phyloP scores from a whole-genome alignment of 208 protist species.

The Leishmania mexicana region DNA sequence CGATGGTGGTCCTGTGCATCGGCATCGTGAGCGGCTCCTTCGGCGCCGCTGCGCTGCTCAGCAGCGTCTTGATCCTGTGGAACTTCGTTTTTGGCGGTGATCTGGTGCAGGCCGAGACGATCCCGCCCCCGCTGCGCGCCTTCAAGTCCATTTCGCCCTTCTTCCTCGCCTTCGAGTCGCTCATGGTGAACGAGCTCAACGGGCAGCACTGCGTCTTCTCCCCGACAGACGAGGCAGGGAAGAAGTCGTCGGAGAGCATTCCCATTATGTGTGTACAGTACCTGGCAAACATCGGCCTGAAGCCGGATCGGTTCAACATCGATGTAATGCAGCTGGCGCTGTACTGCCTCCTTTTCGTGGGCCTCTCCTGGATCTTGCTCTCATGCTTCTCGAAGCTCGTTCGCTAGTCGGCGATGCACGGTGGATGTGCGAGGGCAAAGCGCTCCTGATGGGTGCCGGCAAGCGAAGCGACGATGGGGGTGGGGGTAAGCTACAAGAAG shows the following conservation, averaged over 20 bases:
- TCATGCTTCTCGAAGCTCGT: constrained; percentile 64
- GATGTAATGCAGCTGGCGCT: constrained; percentile 83
- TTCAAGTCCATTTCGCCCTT: constrained; percentile 87
- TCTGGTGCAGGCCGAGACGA: constrained; percentile 86
- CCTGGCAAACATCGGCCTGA: constrained; percentile 81
- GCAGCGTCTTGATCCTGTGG: constrained; percentile 87
- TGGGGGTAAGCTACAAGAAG: neutral
- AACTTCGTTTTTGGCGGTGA: constrained; percentile 94
- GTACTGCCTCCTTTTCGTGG: constrained; percentile 58
- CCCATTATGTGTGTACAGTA: constrained; percentile 90
- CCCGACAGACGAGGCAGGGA: constrained; percentile 78
- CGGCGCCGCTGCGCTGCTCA: constrained; percentile 82
- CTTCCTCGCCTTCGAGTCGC: constrained; percentile 89
- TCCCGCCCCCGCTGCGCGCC: constrained; percentile 62
- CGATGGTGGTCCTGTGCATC: constrained; percentile 81
- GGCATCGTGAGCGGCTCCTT: constrained; percentile 80
- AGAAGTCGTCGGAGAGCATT: constrained; percentile 52
- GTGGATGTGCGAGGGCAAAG: neutral
- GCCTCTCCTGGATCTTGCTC: constrained; percentile 71
- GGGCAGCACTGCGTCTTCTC: constrained; percentile 84
- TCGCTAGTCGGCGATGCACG: constrained; percentile 28
- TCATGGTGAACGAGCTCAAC: constrained; percentile 94
- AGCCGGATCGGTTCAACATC: constrained; percentile 59
- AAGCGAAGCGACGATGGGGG: neutral
- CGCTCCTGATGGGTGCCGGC: neutral